Base-by-base conservation (phyloP, 2,329 filamentous ascomycete species). In the Penicillium fuscoglaucum region DNA sequence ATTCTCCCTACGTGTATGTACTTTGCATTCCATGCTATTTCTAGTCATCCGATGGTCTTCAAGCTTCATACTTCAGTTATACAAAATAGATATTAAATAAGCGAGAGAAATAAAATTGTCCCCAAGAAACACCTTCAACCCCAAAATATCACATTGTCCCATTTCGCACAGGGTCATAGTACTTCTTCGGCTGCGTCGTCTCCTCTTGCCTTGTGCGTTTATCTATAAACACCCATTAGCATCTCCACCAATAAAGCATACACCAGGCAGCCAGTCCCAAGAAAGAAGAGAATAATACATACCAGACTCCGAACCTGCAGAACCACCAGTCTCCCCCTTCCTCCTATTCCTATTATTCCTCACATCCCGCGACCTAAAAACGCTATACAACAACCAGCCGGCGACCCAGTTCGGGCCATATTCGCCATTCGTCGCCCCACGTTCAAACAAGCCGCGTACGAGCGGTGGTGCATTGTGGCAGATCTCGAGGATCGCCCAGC, bases 351-450 rank as follows among this genome's bases (percentile, higher is more conserved):
- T 74, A 68, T 79, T 79, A 66, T 79, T 79, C 50, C 77, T 70
- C 55, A 77, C 74, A 68, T 79, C 77, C 52, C 77, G 67, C 21
- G 77, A 78, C n/a, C 77, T 75, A 66, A 79, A 79, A 29, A 79
- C 77, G 59, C 77, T 79, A 65, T 79, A 79, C 63, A 79, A 66
- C 68, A 79, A 68, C 77, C 77, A 79, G 17, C 76, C 73, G 0
- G 77, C 74, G 15, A 79, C 77, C 77, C 77, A 79, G 57, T 79
- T 79, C 6, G 77, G 77, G 8, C 74, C 76, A 58, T 79, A 76
- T 64, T 79, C 77, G 58, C 77, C 76, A 29, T 69, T 72, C 1
- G 75, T 78, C 21, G 65, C 67, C 24, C 77, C 77, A 6, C 67
- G 72, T 44, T 78, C 74, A 52, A 79, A 79, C 6, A 77, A 64